Percentiles rank a stretch among this genome's conserved stretches.
Evolutionary conservation across 2,329 filamentous ascomycete species (phyloP).

Genomic region (Pseudonectria foliicola): DNA sequence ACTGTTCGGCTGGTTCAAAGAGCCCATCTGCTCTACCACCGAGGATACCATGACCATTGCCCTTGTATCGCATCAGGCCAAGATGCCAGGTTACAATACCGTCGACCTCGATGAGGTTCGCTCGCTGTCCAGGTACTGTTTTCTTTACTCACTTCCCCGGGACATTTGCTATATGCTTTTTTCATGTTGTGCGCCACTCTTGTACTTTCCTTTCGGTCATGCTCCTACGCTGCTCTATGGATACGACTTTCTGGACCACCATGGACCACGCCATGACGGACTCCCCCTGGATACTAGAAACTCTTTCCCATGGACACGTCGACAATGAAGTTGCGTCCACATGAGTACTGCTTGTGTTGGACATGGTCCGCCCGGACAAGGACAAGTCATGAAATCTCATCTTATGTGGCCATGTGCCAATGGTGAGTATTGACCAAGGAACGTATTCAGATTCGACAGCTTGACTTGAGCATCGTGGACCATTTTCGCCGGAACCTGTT

Average conservation of each 20-base stretch:
- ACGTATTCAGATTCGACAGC: constrained; percentile 10
- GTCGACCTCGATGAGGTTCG: constrained; percentile 53
- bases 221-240: constrained; percentile 9
- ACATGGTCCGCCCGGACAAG: constrained; percentile 27
- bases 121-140: constrained; percentile 56
- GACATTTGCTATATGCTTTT: constrained; percentile 32
- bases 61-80: constrained; percentile 39
- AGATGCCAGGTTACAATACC: constrained; percentile 49
- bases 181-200: constrained; percentile 21
- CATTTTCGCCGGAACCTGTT: constrained; percentile 7
- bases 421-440: constrained; percentile 34
- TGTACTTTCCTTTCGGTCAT: constrained; percentile 24
- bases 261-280: constrained; percentile 12
- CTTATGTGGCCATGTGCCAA: constrained; percentile 14
- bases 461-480: constrained; percentile 10
- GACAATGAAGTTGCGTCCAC: constrained; percentile 4
- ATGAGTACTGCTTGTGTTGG: constrained; percentile 13
- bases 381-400: constrained; percentile 18
- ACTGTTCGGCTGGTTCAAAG: constrained; percentile 24
- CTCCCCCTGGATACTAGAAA: constrained; percentile 5
- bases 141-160: constrained; percentile 38
- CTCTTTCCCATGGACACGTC: constrained; percentile 6
- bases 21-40: constrained; percentile 25
- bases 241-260: constrained; percentile 6
- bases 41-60: constrained; percentile 42